Evolutionary conservation across 2,329 filamentous ascomycete species (phyloP), one percentile per base, ranked within the genome.

Genomic region (Claviceps sp.): DNA sequence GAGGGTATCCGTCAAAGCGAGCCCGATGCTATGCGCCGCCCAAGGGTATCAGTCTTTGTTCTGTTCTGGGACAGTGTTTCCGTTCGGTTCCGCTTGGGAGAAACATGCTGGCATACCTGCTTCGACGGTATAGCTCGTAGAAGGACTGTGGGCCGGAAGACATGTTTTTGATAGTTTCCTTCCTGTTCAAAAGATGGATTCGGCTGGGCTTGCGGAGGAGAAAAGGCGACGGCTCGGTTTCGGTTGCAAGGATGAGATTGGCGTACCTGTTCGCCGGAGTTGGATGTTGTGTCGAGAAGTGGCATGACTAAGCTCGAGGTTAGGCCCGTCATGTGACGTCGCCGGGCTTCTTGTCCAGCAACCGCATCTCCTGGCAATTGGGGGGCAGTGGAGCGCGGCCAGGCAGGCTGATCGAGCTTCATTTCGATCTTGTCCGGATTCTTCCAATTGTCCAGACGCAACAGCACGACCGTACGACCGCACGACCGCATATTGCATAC

Each of bases 41-140:
- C 16, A 2, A 16, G 19, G 14, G 22, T 45, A 30, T 50, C 37
- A 44, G 48, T 50, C n/a, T 51, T 26, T 2, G 19, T 7, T 16
- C 14, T 34, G n/a, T 49, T 17, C 30, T 24, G 8, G 4, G 39
- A 24, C 6, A 22, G 39, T 4, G 16, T 46, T 24, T 16, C 5
- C 10, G 10, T 39, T 16, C 24, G n/a, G 14, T 38, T 4, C 10
- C 4, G 13, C 8, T 19, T n/a, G 39, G n/a, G 46, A 14, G 10
- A 16, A 22, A 10, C 13, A 10, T 30, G 30, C 10, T n/a, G 30
- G 4, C 45, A 8, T 88, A 97, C 93, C 91, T 97, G 82, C 89
- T 95, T 74, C 90, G 85, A 63, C 93, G 88, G 71, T 98, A 98
- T 65, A 98, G 84, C 80, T 98, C 93, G 71, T 97, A 98, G 75